Evolutionary conservation across 2,329 filamentous ascomycete species (phyloP).

Genomic region (Fusarium metavorans): DNA sequence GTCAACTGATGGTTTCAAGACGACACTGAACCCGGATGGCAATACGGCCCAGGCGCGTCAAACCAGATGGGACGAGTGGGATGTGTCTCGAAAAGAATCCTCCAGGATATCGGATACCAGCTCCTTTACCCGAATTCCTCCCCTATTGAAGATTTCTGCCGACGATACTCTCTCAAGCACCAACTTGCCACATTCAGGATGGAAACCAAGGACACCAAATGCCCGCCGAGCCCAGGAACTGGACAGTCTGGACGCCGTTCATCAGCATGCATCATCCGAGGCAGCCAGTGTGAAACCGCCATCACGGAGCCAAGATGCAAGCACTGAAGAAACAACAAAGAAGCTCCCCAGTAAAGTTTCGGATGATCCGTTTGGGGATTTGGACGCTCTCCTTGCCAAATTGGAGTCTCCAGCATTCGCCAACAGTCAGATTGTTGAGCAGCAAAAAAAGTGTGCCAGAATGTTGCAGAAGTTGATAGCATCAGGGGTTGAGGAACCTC

Average conservation of each 20-base stretch:
- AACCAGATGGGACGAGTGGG: slow-evolving; percentile 43
- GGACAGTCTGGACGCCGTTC: background rate
- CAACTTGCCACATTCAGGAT: background rate
- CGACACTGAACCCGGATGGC: slow-evolving; percentile 1
- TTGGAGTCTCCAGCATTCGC: slow-evolving; percentile 15
- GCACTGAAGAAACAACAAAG: background rate
- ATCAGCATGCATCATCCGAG: background rate
- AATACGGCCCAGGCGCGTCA: slow-evolving; percentile 22
- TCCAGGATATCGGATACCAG: slow-evolving; percentile 33
- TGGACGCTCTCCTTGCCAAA: slow-evolving; percentile 27
- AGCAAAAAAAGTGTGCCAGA: slow-evolving; percentile 25
- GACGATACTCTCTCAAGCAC: slow-evolving; percentile 18
- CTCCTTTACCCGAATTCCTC: slow-evolving; percentile 27
- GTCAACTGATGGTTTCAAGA: slow-evolving; percentile 14
- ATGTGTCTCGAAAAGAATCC: slow-evolving; percentile 39
- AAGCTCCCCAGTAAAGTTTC: background rate
- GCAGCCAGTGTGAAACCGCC: background rate
- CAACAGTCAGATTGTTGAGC: background rate
- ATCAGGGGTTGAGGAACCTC: slow-evolving; percentile 20
- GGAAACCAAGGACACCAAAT: background rate
- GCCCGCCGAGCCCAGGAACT: background rate
- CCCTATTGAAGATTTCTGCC: slow-evolving; percentile 31
- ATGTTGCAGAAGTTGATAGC: slow-evolving; percentile 34
- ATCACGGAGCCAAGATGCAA: background rate
- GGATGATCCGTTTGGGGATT: background rate